These are phyloP conservation scores for Vishniacozyma victoriae DNA, from an alignment of 768 basidiomycete genomes.

Conservation along the genomic window DNA sequence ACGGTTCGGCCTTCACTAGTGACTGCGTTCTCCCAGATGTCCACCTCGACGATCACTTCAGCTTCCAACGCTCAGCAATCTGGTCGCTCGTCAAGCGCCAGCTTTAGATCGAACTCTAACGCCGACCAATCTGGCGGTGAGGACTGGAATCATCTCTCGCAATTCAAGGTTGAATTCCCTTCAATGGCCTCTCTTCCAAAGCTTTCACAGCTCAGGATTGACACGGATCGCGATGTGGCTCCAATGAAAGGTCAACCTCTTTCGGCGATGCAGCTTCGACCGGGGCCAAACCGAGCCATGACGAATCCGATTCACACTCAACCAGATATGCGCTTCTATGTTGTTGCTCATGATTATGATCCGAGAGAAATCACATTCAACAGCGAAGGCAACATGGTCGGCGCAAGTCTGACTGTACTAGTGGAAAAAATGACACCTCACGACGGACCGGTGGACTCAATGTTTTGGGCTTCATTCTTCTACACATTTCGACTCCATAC, in stretches of 20 bases:
- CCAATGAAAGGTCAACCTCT: not conserved
- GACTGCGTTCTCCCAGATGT: too few relatives aligned
- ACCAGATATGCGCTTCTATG: constrained; percentile 37
- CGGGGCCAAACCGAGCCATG: constrained; percentile 7
- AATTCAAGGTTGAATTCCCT: too few relatives aligned
- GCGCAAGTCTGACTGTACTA: constrained; percentile 78
- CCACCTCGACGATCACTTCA: constrained; percentile 14
- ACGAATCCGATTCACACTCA: constrained; percentile 20
- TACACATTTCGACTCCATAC: constrained; percentile 90
- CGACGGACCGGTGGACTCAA: constrained; percentile 78
- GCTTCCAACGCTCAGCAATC: constrained; percentile 1
- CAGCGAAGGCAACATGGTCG: constrained; percentile 79
- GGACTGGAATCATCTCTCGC: too few relatives aligned
- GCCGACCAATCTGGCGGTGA: too few relatives aligned
- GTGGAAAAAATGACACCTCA: constrained; percentile 98
- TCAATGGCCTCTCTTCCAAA: too few relatives aligned
- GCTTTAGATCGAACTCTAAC: too few relatives aligned
- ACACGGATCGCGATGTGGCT: not conserved
- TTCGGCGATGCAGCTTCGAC: not conserved
- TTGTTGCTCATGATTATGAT: constrained; percentile 61
- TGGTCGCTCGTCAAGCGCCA: constrained; percentile 6
- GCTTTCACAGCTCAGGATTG: constrained; percentile 7
- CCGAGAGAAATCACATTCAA: constrained; percentile 84
- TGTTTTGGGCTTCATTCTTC: constrained; percentile 85
- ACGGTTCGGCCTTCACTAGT: constrained; percentile 11